Percentiles rank a stretch among this genome's conserved stretches.
Conservation (phyloP, 1,284 basidiomycete species). For the Xanthoconium separans region DNA sequence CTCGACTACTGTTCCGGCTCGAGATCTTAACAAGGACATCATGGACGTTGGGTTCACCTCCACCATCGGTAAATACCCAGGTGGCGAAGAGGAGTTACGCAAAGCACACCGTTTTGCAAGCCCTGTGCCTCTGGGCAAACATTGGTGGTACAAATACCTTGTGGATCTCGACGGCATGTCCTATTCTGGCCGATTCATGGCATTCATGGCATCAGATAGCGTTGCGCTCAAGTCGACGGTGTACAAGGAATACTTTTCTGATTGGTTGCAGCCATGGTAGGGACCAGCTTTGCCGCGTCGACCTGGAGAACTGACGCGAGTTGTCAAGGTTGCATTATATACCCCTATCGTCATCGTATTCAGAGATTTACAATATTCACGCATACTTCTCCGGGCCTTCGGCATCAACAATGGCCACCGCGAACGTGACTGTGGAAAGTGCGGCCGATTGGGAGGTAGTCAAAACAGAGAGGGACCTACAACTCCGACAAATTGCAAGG, state of each 20-base stretch:
- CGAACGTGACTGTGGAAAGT: constrained; percentile 38
- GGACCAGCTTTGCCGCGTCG: constrained; percentile 20
- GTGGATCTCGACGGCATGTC: constrained; percentile 93
- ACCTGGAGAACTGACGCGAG: neutral
- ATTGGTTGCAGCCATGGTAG: constrained; percentile 82
- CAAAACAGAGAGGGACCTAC: constrained; percentile 65
- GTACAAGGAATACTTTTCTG: constrained; percentile 86
- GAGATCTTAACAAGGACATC: constrained; percentile 73
- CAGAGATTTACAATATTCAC: constrained; percentile 89
- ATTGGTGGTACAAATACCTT: constrained; percentile 92
- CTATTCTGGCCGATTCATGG: constrained; percentile 86
- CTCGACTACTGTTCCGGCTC: constrained; percentile 60
- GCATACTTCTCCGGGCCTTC: constrained; percentile 87
- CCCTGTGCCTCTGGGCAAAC: constrained; percentile 76
- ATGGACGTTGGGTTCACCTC: constrained; percentile 91
- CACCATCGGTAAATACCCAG: constrained; percentile 74
- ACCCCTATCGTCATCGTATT: constrained; percentile 81
- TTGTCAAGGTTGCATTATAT: constrained; percentile 85
- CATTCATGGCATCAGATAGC: constrained; percentile 84
- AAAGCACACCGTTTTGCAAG: constrained; percentile 73
- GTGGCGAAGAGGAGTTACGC: constrained; percentile 75
- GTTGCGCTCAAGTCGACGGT: constrained; percentile 88
- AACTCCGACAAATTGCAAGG: constrained; percentile 77
- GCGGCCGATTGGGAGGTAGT: constrained; percentile 33
- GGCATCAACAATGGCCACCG: constrained; percentile 53